A percentile compares a stretch with the other conserved stretches of the same genome.
These are phyloP conservation scores for Calonectria hawksworthii DNA, from an alignment of 2,329 filamentous ascomycete species.

Conservation along the genomic window DNA sequence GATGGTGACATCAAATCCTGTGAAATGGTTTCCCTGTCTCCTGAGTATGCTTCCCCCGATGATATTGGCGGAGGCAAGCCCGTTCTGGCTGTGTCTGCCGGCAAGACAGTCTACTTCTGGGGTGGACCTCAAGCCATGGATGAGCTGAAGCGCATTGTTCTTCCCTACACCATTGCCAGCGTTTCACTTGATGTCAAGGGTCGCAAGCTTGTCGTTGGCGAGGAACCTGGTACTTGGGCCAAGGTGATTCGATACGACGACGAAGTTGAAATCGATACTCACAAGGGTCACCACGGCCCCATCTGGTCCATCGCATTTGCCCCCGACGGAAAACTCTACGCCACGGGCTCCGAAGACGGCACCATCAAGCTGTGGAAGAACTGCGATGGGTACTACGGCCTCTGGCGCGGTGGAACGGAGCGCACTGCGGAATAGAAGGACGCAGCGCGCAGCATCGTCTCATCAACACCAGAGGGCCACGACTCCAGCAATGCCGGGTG, in stretches of 20 bases:
- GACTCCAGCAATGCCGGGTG: slow-evolving; percentile 23
- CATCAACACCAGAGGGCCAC: slow-evolving; percentile 32
- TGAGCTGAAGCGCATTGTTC: slow-evolving; percentile 82
- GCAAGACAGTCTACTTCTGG: slow-evolving; percentile 95
- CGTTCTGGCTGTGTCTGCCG: slow-evolving; percentile 91
- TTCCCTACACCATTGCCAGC: slow-evolving; percentile 89
- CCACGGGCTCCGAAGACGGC: slow-evolving; percentile 95
- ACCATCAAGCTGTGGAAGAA: slow-evolving; percentile 95
- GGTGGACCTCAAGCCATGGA: slow-evolving; percentile 79
- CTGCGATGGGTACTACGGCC: slow-evolving; percentile 74
- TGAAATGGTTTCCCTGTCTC: slow-evolving; percentile 82
- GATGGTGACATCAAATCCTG: slow-evolving; percentile 92
- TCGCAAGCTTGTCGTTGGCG: slow-evolving; percentile 89
- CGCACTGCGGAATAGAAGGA: slow-evolving; percentile 54
- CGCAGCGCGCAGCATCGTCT: slow-evolving; percentile 41
- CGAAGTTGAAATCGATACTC: slow-evolving; percentile 86
- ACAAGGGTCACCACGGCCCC: slow-evolving; percentile 97
- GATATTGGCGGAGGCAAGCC: slow-evolving; percentile 78
- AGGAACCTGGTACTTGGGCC: slow-evolving; percentile 96
- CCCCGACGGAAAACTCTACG: slow-evolving; percentile 95
- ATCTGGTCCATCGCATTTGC: slow-evolving; percentile 98
- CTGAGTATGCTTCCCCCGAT: slow-evolving; percentile 68
- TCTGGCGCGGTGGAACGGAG: slow-evolving; percentile 69
- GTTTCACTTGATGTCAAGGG: slow-evolving; percentile 88
- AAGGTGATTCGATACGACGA: slow-evolving; percentile 91